These are phyloP conservation scores for Ascochyta rabiei DNA, from an alignment of 2,329 filamentous ascomycete genomes.

Conservation along the genomic window DNA sequence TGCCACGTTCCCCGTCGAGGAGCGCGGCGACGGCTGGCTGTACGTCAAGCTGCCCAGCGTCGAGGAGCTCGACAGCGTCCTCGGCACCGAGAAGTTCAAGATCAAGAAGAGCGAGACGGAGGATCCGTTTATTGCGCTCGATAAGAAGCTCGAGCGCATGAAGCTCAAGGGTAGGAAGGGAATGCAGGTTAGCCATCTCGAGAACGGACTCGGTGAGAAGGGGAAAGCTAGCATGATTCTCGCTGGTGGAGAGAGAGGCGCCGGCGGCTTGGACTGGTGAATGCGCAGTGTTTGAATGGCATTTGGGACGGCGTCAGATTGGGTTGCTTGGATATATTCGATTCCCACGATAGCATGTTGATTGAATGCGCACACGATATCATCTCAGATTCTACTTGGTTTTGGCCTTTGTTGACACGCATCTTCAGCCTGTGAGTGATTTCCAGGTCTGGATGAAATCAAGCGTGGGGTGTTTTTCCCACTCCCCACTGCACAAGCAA, in stretches of 20 bases:
- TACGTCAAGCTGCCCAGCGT: conserved; percentile 82
- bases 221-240: conserved; percentile 53
- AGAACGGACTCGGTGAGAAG: conserved; percentile 52
- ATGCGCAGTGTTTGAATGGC: background rate
- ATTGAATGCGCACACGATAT: background rate
- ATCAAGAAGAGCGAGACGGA: conserved; percentile 72
- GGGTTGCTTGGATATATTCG: background rate
- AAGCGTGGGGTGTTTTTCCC: too few relatives aligned
- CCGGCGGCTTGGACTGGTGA: conserved; percentile 55
- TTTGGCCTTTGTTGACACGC: too few relatives aligned
- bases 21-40: conserved; percentile 75
- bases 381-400: background rate
- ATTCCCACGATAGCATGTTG: conserved; percentile 6
- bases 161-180: conserved; percentile 61
- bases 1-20: conserved; percentile 80
- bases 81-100: conserved; percentile 81
- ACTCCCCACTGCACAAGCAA: too few relatives aligned
- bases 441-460: too few relatives aligned
- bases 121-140: conserved; percentile 62
- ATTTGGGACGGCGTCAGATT: conserved; percentile 2
- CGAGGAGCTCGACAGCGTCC: conserved; percentile 76
- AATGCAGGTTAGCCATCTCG: conserved; percentile 52
- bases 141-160: conserved; percentile 59
- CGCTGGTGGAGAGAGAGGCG: conserved; percentile 53
- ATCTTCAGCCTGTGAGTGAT: too few relatives aligned